A percentile compares a stretch with the other conserved stretches of the same genome.
Evolutionary conservation across 129 eudicot genomes (phyloP).

Genomic region (carrot (Daucus carota)): DH1_v3.0 NC_030382.2:12005001-12005500

Average conservation of each 20-base stretch:
- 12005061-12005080: constrained; percentile 70
- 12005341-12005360: not conserved
- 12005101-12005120: constrained; percentile 68
- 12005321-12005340: constrained; percentile 27
- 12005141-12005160: constrained; percentile 43
- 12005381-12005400: not conserved
- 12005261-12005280: constrained; percentile 51
- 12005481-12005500: not conserved
- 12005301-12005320: constrained; percentile 58
- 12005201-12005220: constrained; percentile 98
- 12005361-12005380: not conserved
- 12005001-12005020: constrained; percentile 49
- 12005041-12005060: constrained; percentile 66
- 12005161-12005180: constrained; percentile 51
- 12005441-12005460: not conserved
- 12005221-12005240: constrained; percentile 73
- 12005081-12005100: constrained; percentile 80
- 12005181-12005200: constrained; percentile 83
- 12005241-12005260: constrained; percentile 54
- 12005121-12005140: constrained; percentile 71
- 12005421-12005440: not conserved
- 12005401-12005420: not conserved
- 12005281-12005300: constrained; percentile 50
- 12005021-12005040: constrained; percentile 68
- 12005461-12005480: not conserved